A percentile compares a stretch with the other conserved stretches of the same genome.
Evolutionary conservation across 2,329 filamentous ascomycete genomes (phyloP).

Genomic region (Didymellaceae sp.): DNA sequence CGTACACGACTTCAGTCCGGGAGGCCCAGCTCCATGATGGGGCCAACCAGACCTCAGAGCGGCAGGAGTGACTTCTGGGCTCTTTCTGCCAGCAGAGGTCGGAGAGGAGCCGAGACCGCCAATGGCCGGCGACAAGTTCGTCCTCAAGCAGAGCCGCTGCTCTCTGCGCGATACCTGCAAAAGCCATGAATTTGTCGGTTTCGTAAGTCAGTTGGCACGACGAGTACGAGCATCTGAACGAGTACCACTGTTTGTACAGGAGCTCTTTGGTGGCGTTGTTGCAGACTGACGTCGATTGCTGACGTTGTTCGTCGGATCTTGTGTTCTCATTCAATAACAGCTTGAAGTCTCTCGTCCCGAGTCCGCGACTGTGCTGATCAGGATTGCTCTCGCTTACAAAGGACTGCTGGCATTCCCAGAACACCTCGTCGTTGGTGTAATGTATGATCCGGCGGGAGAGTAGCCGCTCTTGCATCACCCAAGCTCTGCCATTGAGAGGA

Average conservation of each 20-base stretch:
- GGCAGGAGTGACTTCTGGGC: neutral
- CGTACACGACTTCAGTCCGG: neutral
- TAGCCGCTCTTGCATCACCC: neutral
- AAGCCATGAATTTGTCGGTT: neutral
- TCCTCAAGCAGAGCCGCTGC: neutral
- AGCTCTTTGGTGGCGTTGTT: neutral
- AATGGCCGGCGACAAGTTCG: conserved; percentile 1
- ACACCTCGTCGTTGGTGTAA: neutral
- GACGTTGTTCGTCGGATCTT: no score
- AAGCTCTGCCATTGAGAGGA: neutral
- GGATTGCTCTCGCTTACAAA: neutral
- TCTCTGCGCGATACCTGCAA: neutral
- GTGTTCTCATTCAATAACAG: neutral
- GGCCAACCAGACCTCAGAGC: neutral
- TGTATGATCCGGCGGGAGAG: neutral
- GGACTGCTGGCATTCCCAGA: neutral
- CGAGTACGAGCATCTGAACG: neutral
- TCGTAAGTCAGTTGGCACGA: neutral
- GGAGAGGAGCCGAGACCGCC: neutral
- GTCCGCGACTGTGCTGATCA: neutral
- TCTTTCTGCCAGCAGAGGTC: neutral
- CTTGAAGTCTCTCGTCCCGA: neutral
- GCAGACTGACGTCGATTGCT: no score
- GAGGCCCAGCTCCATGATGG: conserved; percentile 4
- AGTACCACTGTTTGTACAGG: neutral